Evolutionary conservation across 1,139 yeast species (phyloP), one percentile per base, ranked within the genome.

Genomic region (Kurtzmaniella quercitrusa): DNA sequence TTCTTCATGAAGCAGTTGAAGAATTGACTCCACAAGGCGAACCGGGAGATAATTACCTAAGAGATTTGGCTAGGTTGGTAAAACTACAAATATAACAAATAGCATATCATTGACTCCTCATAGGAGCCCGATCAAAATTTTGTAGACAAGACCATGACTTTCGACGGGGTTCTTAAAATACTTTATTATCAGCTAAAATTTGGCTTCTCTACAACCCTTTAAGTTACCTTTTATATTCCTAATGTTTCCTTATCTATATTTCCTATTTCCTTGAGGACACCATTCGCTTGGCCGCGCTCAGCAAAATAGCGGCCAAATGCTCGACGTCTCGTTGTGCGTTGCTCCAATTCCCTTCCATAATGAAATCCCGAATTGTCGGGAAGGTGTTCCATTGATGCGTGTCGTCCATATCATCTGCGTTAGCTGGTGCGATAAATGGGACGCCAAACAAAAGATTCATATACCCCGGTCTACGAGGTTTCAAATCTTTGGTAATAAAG

Each of bases 391-490:
- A 81, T 43, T 74, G 71, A 48, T 66, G 74, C 17, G 53, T 49
- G 6, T 55, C 54, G 35, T 60, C 62, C 11, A 45, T 47, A 7
- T 36, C 18, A 2, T 52, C 52, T 2, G 52, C 57, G 8, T 54
- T 58, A 15, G 70, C 71, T 0, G 87, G 88, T 2, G 81, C 80
- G 59, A 74, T 67, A 42, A 72, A 59, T 40, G 88, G 81, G 5
- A 87, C 83, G 0, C 97, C 97, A 59, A 81, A 80, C 8, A 91
- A 54, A 1, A 72, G 59, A 55, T 88, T 89, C 54, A 76, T 72
- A 56, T 79, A 86, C 68, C 94, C 91, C 17, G 78, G 70, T 38
- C 96, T 71, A 5, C 65, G 58, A 3, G 76, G 74, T 8, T 76
- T 57, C 2, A 83, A 81, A 16, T 63, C 68, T 3, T 69, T 63